Percentiles rank a stretch among this genome's conserved stretches.
Conservation (phyloP, 306 rosid species). For the Glycyrrhiza uralensis region DNA sequence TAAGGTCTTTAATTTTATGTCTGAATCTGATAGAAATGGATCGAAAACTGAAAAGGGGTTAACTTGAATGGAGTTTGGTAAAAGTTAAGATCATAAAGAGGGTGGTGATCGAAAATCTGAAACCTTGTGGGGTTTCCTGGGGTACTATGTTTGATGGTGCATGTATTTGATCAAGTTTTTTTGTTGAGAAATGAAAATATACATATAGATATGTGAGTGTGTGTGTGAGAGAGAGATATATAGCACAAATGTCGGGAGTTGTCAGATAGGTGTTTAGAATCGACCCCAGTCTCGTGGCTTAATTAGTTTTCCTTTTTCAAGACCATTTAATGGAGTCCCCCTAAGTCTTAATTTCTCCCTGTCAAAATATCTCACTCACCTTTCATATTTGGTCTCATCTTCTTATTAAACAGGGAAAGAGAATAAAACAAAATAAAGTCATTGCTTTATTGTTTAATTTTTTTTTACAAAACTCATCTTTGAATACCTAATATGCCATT, state of each 20-base stretch:
- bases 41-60: conserved; percentile 10
- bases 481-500: too few species aligned
- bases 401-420: too few species aligned
- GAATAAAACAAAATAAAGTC: too few species aligned
- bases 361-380: conserved; percentile 27
- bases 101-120: conserved; percentile 1
- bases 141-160: conserved; percentile 4
- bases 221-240: conserved; percentile 5
- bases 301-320: conserved; percentile 30
- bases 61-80: conserved; percentile 28
- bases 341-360: conserved; percentile 19
- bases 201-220: too few species aligned
- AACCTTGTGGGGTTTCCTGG: conserved; percentile 16
- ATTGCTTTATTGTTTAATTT: too few species aligned
- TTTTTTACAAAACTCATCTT: too few species aligned
- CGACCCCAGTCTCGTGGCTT: conserved; percentile 35
- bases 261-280: conserved; percentile 43
- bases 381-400: conserved; percentile 1
- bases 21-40: conserved; percentile 19
- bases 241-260: conserved; percentile 56
- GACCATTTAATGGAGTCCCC: conserved; percentile 10
- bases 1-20: background rate
- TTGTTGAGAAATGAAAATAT: conserved; percentile 23
- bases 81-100: conserved; percentile 9
- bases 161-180: conserved; percentile 3